Conservation (phyloP, 345 rosid species). For the Schrenkiella parvula region DNA sequence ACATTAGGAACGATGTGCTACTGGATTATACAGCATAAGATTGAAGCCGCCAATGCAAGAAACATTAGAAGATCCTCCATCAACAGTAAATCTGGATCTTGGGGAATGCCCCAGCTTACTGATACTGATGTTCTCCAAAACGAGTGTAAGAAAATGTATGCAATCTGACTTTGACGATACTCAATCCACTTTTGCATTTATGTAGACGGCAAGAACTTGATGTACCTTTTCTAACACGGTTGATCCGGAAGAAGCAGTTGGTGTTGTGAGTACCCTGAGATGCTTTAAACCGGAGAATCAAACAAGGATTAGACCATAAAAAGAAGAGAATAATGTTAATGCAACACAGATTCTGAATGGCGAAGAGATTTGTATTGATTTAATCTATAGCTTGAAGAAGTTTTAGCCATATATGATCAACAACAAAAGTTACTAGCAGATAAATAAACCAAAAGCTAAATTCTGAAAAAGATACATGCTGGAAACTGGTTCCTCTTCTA, state of each 20-base stretch:
- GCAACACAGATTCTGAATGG: background rate
- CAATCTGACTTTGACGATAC: constrained; percentile 40
- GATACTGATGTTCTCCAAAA: constrained; percentile 60
- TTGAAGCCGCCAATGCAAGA: constrained; percentile 62
- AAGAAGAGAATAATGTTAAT: background rate
- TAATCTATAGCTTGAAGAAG: constrained; percentile 20
- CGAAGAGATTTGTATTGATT: constrained; percentile 15
- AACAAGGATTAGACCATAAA: constrained; percentile 1
- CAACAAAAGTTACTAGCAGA: constrained; percentile 8
- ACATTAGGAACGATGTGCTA: constrained; percentile 83
- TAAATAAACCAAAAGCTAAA: background rate
- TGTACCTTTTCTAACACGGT: background rate
- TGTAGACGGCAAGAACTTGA: background rate
- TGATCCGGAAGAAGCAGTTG: background rate
- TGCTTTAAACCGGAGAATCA: constrained; percentile 7
- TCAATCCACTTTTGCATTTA: background rate
- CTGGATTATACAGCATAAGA: constrained; percentile 75
- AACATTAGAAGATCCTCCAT: constrained; percentile 56
- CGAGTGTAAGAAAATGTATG: constrained; percentile 76
- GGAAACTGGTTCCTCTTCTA: constrained; percentile 22
- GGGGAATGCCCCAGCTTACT: constrained; percentile 49
- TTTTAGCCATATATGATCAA: constrained; percentile 26
- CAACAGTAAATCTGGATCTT: constrained; percentile 61
- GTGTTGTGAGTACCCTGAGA: constrained; percentile 11
- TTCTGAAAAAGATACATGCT: constrained; percentile 8